Percentiles rank a stretch among this genome's conserved stretches.
These are phyloP conservation scores for Pilobolus umbonatus DNA, from an alignment of 192 early-diverging fungal species.

Conservation along the genomic window DNA sequence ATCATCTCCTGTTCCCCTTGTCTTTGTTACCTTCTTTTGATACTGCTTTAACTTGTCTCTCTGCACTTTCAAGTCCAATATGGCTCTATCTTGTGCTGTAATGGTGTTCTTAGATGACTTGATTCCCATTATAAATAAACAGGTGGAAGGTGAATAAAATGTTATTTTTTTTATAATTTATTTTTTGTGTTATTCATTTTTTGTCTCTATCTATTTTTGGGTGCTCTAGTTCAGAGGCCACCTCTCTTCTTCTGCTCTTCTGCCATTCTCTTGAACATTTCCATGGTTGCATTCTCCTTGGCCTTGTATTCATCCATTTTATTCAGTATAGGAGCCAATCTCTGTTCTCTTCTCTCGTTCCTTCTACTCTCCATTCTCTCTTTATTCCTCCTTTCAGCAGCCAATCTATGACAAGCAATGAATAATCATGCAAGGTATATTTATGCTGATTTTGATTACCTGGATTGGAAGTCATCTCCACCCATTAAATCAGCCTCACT, in stretches of 20 bases:
- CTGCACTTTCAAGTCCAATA: slow-evolving; percentile 94
- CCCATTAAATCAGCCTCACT: slow-evolving; percentile 62
- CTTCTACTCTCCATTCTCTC: slow-evolving; percentile 37
- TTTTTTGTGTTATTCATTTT: no score
- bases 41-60: slow-evolving; percentile 91
- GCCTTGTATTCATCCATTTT: slow-evolving; percentile 48
- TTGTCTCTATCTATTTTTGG: no score
- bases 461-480: slow-evolving; percentile 47
- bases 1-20: background rate
- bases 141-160: no score
- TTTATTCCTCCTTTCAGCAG: slow-evolving; percentile 31
- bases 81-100: slow-evolving; percentile 86
- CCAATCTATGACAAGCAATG: slow-evolving; percentile 30
- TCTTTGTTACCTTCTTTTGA: slow-evolving; percentile 69
- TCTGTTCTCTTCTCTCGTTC: slow-evolving; percentile 22
- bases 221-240: no score
- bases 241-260: slow-evolving; percentile 40
- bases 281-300: slow-evolving; percentile 72
- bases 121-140: slow-evolving; percentile 58
- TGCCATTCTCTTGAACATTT: slow-evolving; percentile 67
- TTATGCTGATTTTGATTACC: no score
- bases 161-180: no score
- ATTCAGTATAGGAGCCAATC: slow-evolving; percentile 34
- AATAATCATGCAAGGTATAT: background rate
- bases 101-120: slow-evolving; percentile 56